Conservation (phyloP, 108 stramenopile genomes). For the Schizochytrium sp. region DNA sequence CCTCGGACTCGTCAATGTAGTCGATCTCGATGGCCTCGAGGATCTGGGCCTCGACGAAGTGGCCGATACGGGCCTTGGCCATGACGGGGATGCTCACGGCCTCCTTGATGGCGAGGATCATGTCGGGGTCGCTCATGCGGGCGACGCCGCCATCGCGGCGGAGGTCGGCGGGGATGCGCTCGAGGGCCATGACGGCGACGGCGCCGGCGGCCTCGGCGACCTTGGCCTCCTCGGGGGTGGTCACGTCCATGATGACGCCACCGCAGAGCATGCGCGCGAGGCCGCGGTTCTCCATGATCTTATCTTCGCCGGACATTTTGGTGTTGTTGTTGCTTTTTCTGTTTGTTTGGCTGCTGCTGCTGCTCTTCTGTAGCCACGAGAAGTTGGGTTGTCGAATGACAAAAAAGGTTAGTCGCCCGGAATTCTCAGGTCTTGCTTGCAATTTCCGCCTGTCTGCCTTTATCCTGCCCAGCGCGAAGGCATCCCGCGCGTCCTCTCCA, state of each 20-base stretch:
- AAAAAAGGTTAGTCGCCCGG: no score
- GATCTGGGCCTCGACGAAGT: slow-evolving; percentile 98
- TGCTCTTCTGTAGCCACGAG: no score
- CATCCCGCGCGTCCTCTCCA: no score
- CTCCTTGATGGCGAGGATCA: slow-evolving; percentile 95
- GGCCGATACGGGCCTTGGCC: slow-evolving; percentile 98
- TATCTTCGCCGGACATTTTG: neutral
- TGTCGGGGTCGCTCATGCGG: slow-evolving; percentile 90
- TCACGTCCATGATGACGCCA: slow-evolving; percentile 74
- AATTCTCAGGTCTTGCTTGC: no score
- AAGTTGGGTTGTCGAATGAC: no score
- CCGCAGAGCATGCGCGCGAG: neutral
- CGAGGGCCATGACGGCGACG: slow-evolving; percentile 98
- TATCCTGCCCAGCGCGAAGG: no score
- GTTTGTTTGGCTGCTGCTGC: no score
- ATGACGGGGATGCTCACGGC: slow-evolving; percentile 99
- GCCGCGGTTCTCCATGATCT: slow-evolving; percentile 12
- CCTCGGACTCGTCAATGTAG: slow-evolving; percentile 97
- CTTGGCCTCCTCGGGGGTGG: slow-evolving; percentile 78
- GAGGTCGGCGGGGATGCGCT: slow-evolving; percentile 98
- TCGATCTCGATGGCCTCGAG: slow-evolving; percentile 93
- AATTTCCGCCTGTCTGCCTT: no score
- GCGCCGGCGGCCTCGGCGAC: slow-evolving; percentile 67
- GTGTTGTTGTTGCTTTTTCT: neutral
- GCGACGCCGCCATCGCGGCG: slow-evolving; percentile 96